phyloP scores from a whole-genome alignment of 2,329 filamentous ascomycete species.

The Pestalotiopsis sp. region DNA sequence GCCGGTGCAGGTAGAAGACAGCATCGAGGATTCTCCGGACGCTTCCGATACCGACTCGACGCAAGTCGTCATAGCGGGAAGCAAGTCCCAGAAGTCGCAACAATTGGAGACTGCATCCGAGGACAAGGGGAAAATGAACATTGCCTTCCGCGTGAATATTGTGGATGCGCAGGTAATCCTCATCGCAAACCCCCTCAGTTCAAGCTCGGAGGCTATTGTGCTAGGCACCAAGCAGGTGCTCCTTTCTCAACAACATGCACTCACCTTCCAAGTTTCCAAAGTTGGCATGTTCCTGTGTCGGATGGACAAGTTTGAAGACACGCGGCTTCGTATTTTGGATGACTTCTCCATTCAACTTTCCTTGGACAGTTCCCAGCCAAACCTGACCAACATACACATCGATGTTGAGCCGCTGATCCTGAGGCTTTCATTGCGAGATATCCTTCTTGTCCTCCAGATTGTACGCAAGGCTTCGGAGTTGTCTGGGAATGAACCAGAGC shows the following conservation, averaged over 20 bases:
- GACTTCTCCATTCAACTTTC: conserved; percentile 93
- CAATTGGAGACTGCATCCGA: conserved; percentile 22
- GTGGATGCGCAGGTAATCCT: conserved; percentile 96
- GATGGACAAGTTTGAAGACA: conserved; percentile 96
- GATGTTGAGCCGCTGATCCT: conserved; percentile 91
- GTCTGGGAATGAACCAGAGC: conserved; percentile 64
- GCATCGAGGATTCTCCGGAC: conserved; percentile 57
- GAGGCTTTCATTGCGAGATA: conserved; percentile 88
- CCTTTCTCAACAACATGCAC: conserved; percentile 88
- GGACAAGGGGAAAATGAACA: conserved; percentile 59
- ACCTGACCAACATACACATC: conserved; percentile 77
- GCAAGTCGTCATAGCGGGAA: conserved; percentile 46
- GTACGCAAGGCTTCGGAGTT: conserved; percentile 88
- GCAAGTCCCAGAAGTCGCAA: conserved; percentile 32
- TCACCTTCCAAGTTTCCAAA: conserved; percentile 90
- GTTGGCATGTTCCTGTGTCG: conserved; percentile 98
- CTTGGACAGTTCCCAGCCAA: conserved; percentile 69
- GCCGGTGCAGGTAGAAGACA: conserved; percentile 52
- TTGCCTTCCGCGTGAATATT: conserved; percentile 90
- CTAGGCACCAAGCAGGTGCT: conserved; percentile 92
- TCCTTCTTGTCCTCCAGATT: conserved; percentile 91
- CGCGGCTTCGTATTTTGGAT: conserved; percentile 87
- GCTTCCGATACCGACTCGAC: conserved; percentile 63
- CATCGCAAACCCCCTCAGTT: conserved; percentile 89
- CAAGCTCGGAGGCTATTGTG: conserved; percentile 93